Evolutionary conservation across 2,329 filamentous ascomycete species (phyloP).

Genomic region (Pseudocercospora fijiensis): DNA sequence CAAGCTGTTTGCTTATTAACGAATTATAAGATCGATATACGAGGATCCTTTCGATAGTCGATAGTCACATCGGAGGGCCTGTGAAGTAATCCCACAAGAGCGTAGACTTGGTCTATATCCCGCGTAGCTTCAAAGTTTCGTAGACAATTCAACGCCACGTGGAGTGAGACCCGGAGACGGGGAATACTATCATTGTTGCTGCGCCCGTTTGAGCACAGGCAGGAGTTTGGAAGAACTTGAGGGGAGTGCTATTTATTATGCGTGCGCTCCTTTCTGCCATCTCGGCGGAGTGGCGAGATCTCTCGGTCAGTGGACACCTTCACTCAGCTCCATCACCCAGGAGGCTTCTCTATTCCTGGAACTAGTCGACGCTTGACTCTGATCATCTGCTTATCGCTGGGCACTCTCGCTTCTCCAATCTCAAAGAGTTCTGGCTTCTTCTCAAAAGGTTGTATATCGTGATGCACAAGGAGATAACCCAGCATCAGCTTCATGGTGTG

Average conservation of each 20-base stretch:
- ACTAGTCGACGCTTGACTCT: not conserved
- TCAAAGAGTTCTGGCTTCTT: conserved; percentile 7
- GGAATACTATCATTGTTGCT: conserved; percentile 16
- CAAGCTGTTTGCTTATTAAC: no score
- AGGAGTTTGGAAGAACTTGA: not conserved
- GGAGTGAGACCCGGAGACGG: no score
- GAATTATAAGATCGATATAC: no score
- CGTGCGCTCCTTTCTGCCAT: not conserved
- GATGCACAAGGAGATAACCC: conserved; percentile 42
- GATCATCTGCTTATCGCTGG: conserved; percentile 9
- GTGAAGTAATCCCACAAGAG: no score
- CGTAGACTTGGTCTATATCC: no score
- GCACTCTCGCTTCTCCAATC: conserved; percentile 11
- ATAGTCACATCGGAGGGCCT: no score
- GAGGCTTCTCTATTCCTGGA: not conserved
- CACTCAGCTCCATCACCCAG: not conserved
- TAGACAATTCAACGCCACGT: no score
- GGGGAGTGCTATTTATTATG: not conserved
- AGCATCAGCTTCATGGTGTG: conserved; percentile 50
- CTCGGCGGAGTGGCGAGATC: not conserved
- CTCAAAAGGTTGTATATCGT: conserved; percentile 35
- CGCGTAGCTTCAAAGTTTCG: no score
- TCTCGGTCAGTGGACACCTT: not conserved
- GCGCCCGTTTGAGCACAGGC: not conserved
- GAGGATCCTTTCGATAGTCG: no score